A percentile compares a stretch with the other conserved stretches of the same genome.
Evolutionary conservation across 805 yeast species (phyloP).

Genomic region (Wickerhamiella parazyma): DNA sequence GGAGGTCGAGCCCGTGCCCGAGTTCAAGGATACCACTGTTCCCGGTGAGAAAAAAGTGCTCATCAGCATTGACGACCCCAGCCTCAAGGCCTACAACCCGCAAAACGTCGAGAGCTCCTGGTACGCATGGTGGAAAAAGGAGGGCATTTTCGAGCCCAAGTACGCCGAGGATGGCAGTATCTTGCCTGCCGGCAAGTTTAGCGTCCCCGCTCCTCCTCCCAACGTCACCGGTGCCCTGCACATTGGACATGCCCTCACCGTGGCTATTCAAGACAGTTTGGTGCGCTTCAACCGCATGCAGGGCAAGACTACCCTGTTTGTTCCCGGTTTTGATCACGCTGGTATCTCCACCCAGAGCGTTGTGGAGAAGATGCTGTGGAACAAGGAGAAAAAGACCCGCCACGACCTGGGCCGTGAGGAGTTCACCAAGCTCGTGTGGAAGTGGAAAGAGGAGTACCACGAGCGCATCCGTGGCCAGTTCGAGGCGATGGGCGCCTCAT

Average conservation of each 20-base stretch:
- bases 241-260: constrained; percentile 95
- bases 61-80: constrained; percentile 78
- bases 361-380: constrained; percentile 92
- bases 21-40: constrained; percentile 66
- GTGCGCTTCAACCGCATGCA: constrained; percentile 93
- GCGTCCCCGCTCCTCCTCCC: constrained; percentile 98
- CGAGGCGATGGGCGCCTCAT: constrained; percentile 84
- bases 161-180: constrained; percentile 57
- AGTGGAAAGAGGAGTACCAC: constrained; percentile 95
- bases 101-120: constrained; percentile 88
- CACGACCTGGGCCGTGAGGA: constrained; percentile 92
- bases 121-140: constrained; percentile 93
- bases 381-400: constrained; percentile 73
- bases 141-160: constrained; percentile 82
- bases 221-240: constrained; percentile 97
- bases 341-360: constrained; percentile 98
- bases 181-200: constrained; percentile 72
- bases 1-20: constrained; percentile 68
- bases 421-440: constrained; percentile 84
- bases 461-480: constrained; percentile 72
- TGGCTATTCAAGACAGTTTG: constrained; percentile 85
- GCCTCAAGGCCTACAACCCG: constrained; percentile 89
- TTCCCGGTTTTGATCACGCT: constrained; percentile 98
- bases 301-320: constrained; percentile 81
- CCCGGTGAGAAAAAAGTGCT: constrained; percentile 86